Base-by-base conservation (phyloP, 441 rosid species). In the Euphorbia schlechtendalii region DNA sequence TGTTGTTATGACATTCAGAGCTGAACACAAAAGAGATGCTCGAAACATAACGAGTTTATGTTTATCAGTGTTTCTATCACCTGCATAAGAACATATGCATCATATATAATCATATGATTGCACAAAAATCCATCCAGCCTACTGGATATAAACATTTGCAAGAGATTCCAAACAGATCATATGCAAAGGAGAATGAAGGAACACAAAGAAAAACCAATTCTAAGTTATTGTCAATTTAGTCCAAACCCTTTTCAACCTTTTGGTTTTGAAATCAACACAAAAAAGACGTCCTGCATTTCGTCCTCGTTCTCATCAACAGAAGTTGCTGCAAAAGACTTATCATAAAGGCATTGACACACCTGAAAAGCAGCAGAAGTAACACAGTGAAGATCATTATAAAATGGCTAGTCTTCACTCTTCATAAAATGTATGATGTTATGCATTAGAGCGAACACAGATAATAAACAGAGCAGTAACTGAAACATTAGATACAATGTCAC, bases 311-410 rank as follows among this genome's bases (percentile, higher is more conserved):
- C 65, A 36, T 36, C 66, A 25, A 7, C 24, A 32, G 45, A 36
- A 28, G 54, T 46, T 68, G 61, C 43, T 68, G n/a, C n/a, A n/a
- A n/a, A n/a, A n/a, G n/a, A n/a, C n/a, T n/a, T n/a, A n/a, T n/a
- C 80, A 80, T 77, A 77, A 80, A 77, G 84, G 84, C 84, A 77
- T 75, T 10, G 81, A 80, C 59, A 77, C 71, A 77, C 84, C 84
- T 80, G 79, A 62, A 77, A 73, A 45, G 30, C 12, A 57, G 40
- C 59, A 25, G 30, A 41, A 15, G 8, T 10, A 8, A 25, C 6
- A 15, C 18, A 10, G 3, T 22, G 20, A 10, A 48, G n/a, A 10
- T 10, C 8, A n/a, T 20, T 8, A 15, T 5, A 10, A 30, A 45
- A 54, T 60, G 34, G 14, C 0, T 7, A 36, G 36, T 8, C 59